phyloP scores from a whole-genome alignment of 1,284 basidiomycete species.

The Paramarasmius palmivorus region DNA sequence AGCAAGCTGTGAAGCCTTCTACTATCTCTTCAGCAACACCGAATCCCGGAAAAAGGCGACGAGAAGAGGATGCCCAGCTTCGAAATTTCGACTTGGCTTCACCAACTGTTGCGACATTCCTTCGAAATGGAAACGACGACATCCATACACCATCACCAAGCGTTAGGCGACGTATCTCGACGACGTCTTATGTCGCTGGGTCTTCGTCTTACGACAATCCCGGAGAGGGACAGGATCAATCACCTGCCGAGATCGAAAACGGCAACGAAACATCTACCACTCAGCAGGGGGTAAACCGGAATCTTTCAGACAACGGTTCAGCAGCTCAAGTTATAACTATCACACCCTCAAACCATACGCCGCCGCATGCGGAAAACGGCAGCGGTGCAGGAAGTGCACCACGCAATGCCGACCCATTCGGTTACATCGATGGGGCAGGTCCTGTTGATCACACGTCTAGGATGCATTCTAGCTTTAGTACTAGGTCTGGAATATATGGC shows the following conservation, averaged over 20 bases:
- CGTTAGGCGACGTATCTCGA: conserved; percentile 40
- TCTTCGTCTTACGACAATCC: background rate
- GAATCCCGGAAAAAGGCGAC: conserved; percentile 51
- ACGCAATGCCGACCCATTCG: conserved; percentile 48
- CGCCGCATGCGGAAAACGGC: background rate
- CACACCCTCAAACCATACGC: background rate
- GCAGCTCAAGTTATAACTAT: background rate
- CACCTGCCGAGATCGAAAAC: too few species aligned
- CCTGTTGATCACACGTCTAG: conserved; percentile 24
- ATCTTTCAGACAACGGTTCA: too few species aligned
- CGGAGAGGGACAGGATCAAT: too few species aligned
- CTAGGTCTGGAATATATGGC: conserved; percentile 29
- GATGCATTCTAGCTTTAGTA: conserved; percentile 31
- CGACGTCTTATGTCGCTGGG: background rate
- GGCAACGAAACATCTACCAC: too few species aligned
- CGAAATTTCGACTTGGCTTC: conserved; percentile 58
- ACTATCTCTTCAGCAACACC: conserved; percentile 14
- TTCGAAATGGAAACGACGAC: conserved; percentile 46
- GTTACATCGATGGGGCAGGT: conserved; percentile 44
- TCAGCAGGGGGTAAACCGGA: too few species aligned
- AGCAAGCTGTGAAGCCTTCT: conserved; percentile 28
- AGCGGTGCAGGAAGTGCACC: conserved; percentile 11
- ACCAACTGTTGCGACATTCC: conserved; percentile 51
- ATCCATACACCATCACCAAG: conserved; percentile 39
- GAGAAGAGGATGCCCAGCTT: conserved; percentile 53